Evolutionary conservation across 2,329 filamentous ascomycete species (phyloP).

Genomic region (Pseudocercospora musae): DNA sequence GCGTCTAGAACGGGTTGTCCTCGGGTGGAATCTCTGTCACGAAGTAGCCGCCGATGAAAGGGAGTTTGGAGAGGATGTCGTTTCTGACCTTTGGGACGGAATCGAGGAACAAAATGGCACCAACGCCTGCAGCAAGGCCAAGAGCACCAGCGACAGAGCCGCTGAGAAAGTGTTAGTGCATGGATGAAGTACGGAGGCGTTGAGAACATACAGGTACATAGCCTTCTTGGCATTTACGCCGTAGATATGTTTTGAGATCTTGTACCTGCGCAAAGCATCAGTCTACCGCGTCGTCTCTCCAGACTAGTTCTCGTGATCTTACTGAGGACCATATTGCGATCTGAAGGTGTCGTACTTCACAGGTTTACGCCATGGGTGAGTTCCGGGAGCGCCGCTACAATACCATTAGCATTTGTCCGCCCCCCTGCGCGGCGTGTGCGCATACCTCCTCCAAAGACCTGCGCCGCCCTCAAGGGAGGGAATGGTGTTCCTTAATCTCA

Average conservation of each 20-base stretch:
- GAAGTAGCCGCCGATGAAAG: conserved; percentile 57
- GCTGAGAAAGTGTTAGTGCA: conserved; percentile 32
- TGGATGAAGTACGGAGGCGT: neutral
- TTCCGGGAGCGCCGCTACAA: conserved; percentile 14
- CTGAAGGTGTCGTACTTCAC: conserved; percentile 50
- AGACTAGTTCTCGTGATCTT: conserved; percentile 30
- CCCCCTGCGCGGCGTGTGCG: neutral
- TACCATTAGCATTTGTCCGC: neutral
- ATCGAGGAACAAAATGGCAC: conserved; percentile 63
- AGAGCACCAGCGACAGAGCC: conserved; percentile 52
- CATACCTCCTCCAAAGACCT: conserved; percentile 11
- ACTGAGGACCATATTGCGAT: conserved; percentile 59
- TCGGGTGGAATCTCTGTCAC: conserved; percentile 57
- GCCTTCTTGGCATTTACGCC: conserved; percentile 34
- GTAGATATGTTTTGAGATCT: conserved; percentile 46
- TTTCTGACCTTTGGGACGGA: conserved; percentile 48
- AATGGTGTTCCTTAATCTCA: conserved; percentile 22
- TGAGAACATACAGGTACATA: conserved; percentile 26
- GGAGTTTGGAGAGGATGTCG: conserved; percentile 52
- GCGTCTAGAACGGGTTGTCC: conserved; percentile 57
- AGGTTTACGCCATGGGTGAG: conserved; percentile 36
- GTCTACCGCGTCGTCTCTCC: neutral
- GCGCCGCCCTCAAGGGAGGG: conserved; percentile 16
- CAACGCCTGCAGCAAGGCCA: conserved; percentile 56
- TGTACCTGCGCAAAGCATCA: conserved; percentile 44